A percentile compares a stretch with the other conserved stretches of the same genome.
These are phyloP conservation scores for Globisporangium perplexum DNA, from an alignment of 352 stramenopile species.

Conservation along the genomic window DNA sequence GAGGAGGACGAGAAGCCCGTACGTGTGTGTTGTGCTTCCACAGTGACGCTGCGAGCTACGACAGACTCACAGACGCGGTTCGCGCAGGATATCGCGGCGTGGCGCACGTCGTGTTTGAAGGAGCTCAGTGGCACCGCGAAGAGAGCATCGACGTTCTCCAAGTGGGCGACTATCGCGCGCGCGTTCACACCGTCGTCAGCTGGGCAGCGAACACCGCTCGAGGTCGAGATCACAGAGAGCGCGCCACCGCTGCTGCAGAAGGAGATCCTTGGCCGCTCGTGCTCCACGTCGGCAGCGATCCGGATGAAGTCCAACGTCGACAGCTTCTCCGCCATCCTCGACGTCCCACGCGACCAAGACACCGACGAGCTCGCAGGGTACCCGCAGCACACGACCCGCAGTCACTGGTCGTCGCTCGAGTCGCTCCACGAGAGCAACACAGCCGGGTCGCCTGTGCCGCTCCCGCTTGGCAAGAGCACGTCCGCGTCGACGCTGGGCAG, in stretches of 20 bases:
- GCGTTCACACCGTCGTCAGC: slow-evolving; percentile 17
- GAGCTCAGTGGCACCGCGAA: slow-evolving; percentile 18
- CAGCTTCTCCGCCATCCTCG: slow-evolving; percentile 30
- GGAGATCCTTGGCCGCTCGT: slow-evolving; percentile 9
- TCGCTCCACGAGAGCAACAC: background rate
- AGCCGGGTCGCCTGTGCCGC: background rate
- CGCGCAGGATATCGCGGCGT: slow-evolving; percentile 27
- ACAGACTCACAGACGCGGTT: background rate
- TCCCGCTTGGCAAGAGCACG: background rate
- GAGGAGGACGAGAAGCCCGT: slow-evolving; percentile 6
- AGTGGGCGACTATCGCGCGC: slow-evolving; percentile 32
- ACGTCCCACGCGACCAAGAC: background rate
- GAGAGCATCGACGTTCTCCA: slow-evolving; percentile 27
- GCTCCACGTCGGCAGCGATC: slow-evolving; percentile 2
- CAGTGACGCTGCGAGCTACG: background rate
- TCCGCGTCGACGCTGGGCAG: background rate
- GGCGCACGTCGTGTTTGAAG: slow-evolving; percentile 34
- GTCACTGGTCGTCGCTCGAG: slow-evolving; percentile 4
- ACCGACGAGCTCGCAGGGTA: background rate
- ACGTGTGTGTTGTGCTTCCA: background rate
- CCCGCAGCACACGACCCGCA: slow-evolving; percentile 3
- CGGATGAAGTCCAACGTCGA: slow-evolving; percentile 41
- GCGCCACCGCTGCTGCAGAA: slow-evolving; percentile 8
- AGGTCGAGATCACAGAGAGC: slow-evolving; percentile 20
- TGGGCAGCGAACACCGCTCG: slow-evolving; percentile 18